Evolutionary conservation across 225 moss, liverwort and hornwort genomes (phyloP).

Genomic region (Sphagnum contortum): DNA sequence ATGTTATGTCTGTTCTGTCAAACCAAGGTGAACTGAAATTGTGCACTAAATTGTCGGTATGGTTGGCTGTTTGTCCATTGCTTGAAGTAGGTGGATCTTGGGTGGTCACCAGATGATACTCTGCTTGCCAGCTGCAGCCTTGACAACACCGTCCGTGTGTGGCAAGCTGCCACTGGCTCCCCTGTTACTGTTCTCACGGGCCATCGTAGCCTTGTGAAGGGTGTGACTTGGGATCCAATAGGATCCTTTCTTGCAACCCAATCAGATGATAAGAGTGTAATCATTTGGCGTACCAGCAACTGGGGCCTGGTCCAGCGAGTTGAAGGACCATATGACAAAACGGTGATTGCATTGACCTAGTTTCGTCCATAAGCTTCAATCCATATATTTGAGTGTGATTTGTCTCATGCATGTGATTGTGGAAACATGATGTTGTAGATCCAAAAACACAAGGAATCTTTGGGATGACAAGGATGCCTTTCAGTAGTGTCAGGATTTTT

Average conservation of each 20-base stretch:
- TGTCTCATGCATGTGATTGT: no score
- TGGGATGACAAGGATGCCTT: no score
- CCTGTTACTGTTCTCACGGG: constrained; percentile 68
- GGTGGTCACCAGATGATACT: constrained; percentile 98
- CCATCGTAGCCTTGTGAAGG: constrained; percentile 92
- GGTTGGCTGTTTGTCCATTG: constrained; percentile 52
- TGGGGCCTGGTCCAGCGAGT: constrained; percentile 77
- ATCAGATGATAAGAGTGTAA: constrained; percentile 84
- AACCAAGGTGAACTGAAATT: no score
- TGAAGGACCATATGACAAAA: constrained; percentile 97
- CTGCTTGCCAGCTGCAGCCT: constrained; percentile 95
- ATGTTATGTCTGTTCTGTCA: no score
- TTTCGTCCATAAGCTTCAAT: constrained; percentile 1
- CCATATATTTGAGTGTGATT: no score
- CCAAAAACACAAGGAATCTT: no score
- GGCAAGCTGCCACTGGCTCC: constrained; percentile 73
- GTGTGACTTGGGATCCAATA: constrained; percentile 96
- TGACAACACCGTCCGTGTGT: constrained; percentile 86
- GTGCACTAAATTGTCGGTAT: constrained; percentile 41
- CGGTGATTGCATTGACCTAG: constrained; percentile 17
- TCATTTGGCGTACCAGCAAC: constrained; percentile 90
- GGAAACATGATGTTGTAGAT: no score
- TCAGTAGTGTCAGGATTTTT: no score
- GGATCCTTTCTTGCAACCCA: constrained; percentile 94
- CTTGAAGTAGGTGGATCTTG: constrained; percentile 84